Evolutionary conservation across 495 filamentous ascomycete species (phyloP), one percentile per base, ranked within the genome.

Genomic region (Chaetomidium leptoderma): DNA sequence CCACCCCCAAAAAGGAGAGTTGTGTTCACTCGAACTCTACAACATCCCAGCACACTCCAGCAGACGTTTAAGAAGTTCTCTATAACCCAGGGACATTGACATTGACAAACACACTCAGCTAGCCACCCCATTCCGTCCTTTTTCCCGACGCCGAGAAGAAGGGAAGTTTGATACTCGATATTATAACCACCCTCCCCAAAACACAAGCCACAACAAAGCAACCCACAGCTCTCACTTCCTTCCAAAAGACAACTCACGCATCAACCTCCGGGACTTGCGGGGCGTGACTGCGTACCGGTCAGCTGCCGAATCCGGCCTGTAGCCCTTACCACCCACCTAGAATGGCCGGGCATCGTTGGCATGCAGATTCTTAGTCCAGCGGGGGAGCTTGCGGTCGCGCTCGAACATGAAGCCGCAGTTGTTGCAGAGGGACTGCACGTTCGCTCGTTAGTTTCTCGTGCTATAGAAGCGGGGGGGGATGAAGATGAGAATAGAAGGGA

Each of bases 351-450:
- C 14, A 53, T 81, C 78, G 30, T 45, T 44, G 19, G 63, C 49
- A 53, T 95, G 90, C 37, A 97, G 80, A 58, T 88, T 85, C 68
- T 86, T 87, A 6, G 86, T 85, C 86, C 89, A 95, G 50, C 87
- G 85, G 3, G 95, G 91, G 0, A 93, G 78, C 53, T 86, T 82
- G 69, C 90, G 86, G 67, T 92, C 88, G 52, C 91, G 86, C 66
- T 96, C 92, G 65, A 85, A 96, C 5, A 90, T 74, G 50, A 90
- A 86, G 54, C 91, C 92, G 73, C 93, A 99, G 67, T 96, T 97
- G 71, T 88, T 87, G 74, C 93, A 99, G 21, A 99, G 83, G 23
- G 90, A 87, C 92, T 96, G 55, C 4, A 16, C 1, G 10, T 66
- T 45, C 59, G 57, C 43, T 14, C 19, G 37, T 56, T 55, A 59